Percentiles rank a stretch among this genome's conserved stretches.
phyloP scores from a whole-genome alignment of 2,329 filamentous ascomycete species.

The Ophiocordyceps sinensis region DNA sequence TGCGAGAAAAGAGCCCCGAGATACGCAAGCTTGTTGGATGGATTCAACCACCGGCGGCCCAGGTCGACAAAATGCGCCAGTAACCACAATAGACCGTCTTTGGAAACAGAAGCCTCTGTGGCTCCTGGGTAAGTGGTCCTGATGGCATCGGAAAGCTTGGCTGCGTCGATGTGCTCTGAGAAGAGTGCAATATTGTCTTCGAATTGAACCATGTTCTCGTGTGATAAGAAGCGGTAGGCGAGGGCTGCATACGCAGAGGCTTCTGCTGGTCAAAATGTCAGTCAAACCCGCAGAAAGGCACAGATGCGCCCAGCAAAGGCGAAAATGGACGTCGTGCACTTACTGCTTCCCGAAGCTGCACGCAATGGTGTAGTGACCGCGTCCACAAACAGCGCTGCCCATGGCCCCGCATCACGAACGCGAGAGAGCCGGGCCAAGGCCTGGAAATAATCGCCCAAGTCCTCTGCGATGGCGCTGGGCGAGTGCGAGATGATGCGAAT shows the following conservation, averaged over 20 bases:
- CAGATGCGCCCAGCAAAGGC: background rate
- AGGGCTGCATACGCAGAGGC: slow-evolving; percentile 19
- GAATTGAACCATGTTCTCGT: slow-evolving; percentile 22
- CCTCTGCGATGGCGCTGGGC: slow-evolving; percentile 10
- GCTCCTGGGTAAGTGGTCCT: slow-evolving; percentile 17
- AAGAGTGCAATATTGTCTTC: slow-evolving; percentile 23
- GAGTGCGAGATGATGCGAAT: slow-evolving; percentile 12
- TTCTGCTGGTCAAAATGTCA: background rate
- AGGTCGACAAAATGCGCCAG: slow-evolving; percentile 53
- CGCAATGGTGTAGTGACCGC: slow-evolving; percentile 17
- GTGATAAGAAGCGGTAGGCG: slow-evolving; percentile 23
- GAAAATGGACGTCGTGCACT: background rate
- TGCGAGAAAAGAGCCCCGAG: slow-evolving; percentile 39
- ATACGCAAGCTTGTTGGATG: slow-evolving; percentile 23
- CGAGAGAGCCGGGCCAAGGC: slow-evolving; percentile 23
- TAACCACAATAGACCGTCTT: slow-evolving; percentile 42
- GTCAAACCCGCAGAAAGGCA: background rate
- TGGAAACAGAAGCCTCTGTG: slow-evolving; percentile 11
- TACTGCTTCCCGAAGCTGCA: slow-evolving; percentile 7
- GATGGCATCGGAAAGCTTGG: slow-evolving; percentile 27
- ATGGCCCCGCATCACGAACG: slow-evolving; percentile 6
- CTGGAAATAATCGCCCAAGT: slow-evolving; percentile 23
- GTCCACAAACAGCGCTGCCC: slow-evolving; percentile 10
- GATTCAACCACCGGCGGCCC: slow-evolving; percentile 22
- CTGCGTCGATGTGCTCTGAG: slow-evolving; percentile 21